phyloP scores from a whole-genome alignment of 495 filamentous ascomycete genomes.

The Hypomontagnella monticulosa region DNA sequence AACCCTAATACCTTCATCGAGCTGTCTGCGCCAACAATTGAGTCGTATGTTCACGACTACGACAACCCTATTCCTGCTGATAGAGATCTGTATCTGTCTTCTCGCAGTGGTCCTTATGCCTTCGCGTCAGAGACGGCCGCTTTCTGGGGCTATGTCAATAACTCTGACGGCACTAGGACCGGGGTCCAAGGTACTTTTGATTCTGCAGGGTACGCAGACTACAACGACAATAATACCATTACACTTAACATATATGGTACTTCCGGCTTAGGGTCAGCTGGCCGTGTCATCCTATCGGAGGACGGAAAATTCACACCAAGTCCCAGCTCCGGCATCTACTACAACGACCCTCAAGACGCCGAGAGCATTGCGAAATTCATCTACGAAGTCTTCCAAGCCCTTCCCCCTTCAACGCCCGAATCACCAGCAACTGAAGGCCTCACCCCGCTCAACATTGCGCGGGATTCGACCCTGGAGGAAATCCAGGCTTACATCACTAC shows the following conservation, averaged over 20 bases:
- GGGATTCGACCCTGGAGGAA: constrained; percentile 44
- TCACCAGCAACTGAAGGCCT: constrained; percentile 38
- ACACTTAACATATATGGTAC: constrained; percentile 57
- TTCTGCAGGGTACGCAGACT: constrained; percentile 47
- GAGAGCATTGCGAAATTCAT: constrained; percentile 54
- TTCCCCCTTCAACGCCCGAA: constrained; percentile 45
- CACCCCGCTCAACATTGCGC: constrained; percentile 50
- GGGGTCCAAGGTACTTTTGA: constrained; percentile 54
- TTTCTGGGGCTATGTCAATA: constrained; percentile 51
- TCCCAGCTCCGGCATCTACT: constrained; percentile 47
- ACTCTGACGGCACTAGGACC: constrained; percentile 44
- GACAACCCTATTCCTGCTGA: constrained; percentile 45
- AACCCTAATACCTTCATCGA: constrained; percentile 60
- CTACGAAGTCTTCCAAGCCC: constrained; percentile 48
- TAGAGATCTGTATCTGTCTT: constrained; percentile 45
- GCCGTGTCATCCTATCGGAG: constrained; percentile 44
- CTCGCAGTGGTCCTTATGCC: constrained; percentile 51
- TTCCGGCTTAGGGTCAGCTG: constrained; percentile 51
- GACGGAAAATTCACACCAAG: constrained; percentile 48
- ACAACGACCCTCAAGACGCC: constrained; percentile 49
- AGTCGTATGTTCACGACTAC: constrained; percentile 52
- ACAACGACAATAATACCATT: constrained; percentile 46
- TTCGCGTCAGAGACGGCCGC: constrained; percentile 51
- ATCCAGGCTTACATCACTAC: constrained; percentile 53
- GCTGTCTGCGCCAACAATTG: constrained; percentile 42